Conservation (phyloP, 192 early-diverging fungal species). For the Rhizophagus prolifer region DNA sequence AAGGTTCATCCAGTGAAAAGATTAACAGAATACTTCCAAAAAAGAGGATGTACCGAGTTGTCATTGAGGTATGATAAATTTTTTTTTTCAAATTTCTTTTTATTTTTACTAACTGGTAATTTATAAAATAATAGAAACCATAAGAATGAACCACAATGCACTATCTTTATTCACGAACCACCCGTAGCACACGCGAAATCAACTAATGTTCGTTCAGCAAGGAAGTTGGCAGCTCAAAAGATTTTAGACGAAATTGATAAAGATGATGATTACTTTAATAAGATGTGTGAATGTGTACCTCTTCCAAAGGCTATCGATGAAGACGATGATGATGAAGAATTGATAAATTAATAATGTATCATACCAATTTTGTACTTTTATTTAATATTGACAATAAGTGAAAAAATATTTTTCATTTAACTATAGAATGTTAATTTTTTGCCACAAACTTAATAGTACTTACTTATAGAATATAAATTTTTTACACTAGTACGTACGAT, state of each 20-base stretch:
- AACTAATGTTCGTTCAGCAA: slow-evolving; percentile 41
- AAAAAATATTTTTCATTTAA: too few species aligned
- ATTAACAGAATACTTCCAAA: slow-evolving; percentile 41
- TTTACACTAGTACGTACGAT: too few species aligned
- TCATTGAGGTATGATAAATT: slow-evolving; percentile 38
- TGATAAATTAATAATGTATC: not conserved
- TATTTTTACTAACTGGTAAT: not conserved
- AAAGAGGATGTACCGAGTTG: slow-evolving; percentile 43
- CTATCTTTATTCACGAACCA: slow-evolving; percentile 44
- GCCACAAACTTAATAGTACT: too few species aligned
- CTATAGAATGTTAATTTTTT: too few species aligned
- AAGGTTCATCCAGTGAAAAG: slow-evolving; percentile 47
- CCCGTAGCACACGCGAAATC: slow-evolving; percentile 32
- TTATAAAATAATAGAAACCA: slow-evolving; percentile 35
- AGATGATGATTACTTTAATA: slow-evolving; percentile 32
- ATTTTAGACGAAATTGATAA: slow-evolving; percentile 35
- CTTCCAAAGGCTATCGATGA: too few species aligned
- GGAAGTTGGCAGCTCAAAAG: slow-evolving; percentile 40
- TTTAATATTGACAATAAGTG: too few species aligned
- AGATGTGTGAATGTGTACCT: slow-evolving; percentile 34
- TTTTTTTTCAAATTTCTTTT: not conserved
- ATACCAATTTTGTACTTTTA: not conserved
- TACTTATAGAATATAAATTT: too few species aligned
- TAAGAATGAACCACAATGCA: slow-evolving; percentile 36
- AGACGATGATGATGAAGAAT: too few species aligned